phyloP scores from a whole-genome alignment of 1,139 yeast species.

The Suhomyces taliae region DNA sequence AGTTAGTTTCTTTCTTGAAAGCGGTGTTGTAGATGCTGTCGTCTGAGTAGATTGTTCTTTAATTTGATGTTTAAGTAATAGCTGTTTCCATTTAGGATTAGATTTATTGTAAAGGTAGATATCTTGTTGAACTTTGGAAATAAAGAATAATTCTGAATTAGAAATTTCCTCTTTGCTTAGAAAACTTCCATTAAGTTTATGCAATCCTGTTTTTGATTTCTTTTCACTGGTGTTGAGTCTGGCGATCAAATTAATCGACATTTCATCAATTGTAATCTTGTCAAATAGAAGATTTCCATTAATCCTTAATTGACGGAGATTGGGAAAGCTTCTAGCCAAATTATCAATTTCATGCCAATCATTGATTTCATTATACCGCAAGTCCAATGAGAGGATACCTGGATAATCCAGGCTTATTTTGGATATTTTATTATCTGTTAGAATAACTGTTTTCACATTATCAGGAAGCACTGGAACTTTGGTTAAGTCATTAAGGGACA shows the following conservation, averaged over 20 bases:
- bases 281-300: constrained; percentile 53
- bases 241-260: constrained; percentile 47
- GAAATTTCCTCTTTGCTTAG: constrained; percentile 48
- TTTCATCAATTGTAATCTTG: constrained; percentile 32
- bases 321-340: constrained; percentile 31
- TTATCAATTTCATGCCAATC: constrained; percentile 53
- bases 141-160: constrained; percentile 69
- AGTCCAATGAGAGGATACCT: constrained; percentile 32
- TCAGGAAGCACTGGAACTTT: constrained; percentile 28
- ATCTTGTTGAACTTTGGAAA: constrained; percentile 48
- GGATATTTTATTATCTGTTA: constrained; percentile 30
- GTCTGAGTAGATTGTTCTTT: not conserved
- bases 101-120: constrained; percentile 24
- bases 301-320: constrained; percentile 45
- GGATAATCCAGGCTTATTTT: not conserved
- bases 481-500: constrained; percentile 45
- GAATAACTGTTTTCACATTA: constrained; percentile 12
- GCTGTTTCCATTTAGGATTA: constrained; percentile 26
- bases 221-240: constrained; percentile 37
- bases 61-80: constrained; percentile 27
- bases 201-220: constrained; percentile 19
- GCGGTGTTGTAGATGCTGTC: not conserved
- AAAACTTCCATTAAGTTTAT: constrained; percentile 56
- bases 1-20: constrained; percentile 7
- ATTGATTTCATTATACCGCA: constrained; percentile 47